Base-by-base conservation (phyloP, 805 yeast species). In the Hanseniaspora pseudoguilliermondii region DNA sequence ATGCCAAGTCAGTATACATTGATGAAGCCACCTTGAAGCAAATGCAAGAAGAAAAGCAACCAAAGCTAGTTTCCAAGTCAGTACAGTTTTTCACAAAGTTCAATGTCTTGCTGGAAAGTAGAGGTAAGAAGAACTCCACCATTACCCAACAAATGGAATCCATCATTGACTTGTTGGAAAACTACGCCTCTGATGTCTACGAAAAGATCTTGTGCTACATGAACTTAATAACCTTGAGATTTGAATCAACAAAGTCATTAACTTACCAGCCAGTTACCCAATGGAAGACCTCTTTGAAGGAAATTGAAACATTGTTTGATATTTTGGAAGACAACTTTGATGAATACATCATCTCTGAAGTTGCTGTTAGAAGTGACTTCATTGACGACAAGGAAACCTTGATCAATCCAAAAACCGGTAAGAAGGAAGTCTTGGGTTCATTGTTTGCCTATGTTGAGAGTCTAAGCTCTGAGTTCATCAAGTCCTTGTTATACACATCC, bases 61-160 rank as follows among this genome's bases (percentile, higher is more conserved):
- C 57, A 51, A 62, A 23, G 42, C 27, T 53, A 16, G 50, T 39
- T 18, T 60, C 38, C 48, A 63, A 59, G 60, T 59, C 62, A 55
- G 62, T 67, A 18, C 65, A 65, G 41, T 81, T 89, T 57, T 88
- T 90, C 74, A 74, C 81, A 57, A 80, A 85, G 38, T 76, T 93
- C 67, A 79, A 83, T 67, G 70, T 80, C 55, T 82, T 93, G 57
- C 73, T 85, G 58, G 97, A 93, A 70, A 77, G 89, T 50, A 83
- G 98, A 73, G 98, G 98, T 75, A 90, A 90, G 76, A 91, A 87
- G 76, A 89, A 87, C 69, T 84, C 88, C 60, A 96, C 91, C 69
- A 80, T 83, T 60, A 69, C 67, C 60, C 95, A 86, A 69, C 95
- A 91, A 70, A 80, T 89, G 60, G 72, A 73, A 56, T 74, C 77